A percentile compares a stretch with the other conserved stretches of the same genome.
These are phyloP conservation scores for Neoboletus magnificus DNA, from an alignment of 768 basidiomycete genomes.

Conservation along the genomic window DNA sequence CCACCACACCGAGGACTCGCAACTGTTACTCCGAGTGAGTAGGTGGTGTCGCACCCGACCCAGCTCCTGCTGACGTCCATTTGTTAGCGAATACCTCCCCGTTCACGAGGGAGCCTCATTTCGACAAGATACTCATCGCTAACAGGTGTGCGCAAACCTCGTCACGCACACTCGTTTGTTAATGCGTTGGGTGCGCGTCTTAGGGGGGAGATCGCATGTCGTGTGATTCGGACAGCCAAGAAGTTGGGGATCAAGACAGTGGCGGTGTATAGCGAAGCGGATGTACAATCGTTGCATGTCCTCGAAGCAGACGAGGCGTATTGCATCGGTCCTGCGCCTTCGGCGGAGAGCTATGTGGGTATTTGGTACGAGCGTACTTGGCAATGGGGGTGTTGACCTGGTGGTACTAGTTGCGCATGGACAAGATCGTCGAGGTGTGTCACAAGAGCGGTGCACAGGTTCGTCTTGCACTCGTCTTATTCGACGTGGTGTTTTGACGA, in stretches of 20 bases:
- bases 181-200: background rate
- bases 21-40: slow-evolving; percentile 18
- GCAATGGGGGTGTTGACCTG: background rate
- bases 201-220: slow-evolving; percentile 95
- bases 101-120: slow-evolving; percentile 48
- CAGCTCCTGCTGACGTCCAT: background rate
- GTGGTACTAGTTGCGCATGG: slow-evolving; percentile 64
- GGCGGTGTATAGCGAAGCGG: slow-evolving; percentile 88
- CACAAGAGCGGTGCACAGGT: slow-evolving; percentile 83
- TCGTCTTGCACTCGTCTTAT: slow-evolving; percentile 13
- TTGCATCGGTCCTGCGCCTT: slow-evolving; percentile 89
- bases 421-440: slow-evolving; percentile 86
- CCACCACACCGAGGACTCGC: slow-evolving; percentile 13
- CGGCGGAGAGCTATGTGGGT: slow-evolving; percentile 84
- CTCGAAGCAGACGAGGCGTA: slow-evolving; percentile 87
- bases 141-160: slow-evolving; percentile 52
- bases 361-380: background rate
- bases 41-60: background rate
- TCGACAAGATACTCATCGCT: slow-evolving; percentile 89
- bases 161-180: background rate
- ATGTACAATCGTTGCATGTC: slow-evolving; percentile 79
- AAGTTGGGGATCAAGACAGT: slow-evolving; percentile 89
- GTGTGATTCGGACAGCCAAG: slow-evolving; percentile 86
- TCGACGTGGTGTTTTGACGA: background rate
- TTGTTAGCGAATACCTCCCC: slow-evolving; percentile 1